A percentile compares a stretch with the other conserved stretches of the same genome.
These are phyloP conservation scores for Vicia villosa DNA, from an alignment of 306 rosid genomes.

Conservation along the genomic window DNA sequence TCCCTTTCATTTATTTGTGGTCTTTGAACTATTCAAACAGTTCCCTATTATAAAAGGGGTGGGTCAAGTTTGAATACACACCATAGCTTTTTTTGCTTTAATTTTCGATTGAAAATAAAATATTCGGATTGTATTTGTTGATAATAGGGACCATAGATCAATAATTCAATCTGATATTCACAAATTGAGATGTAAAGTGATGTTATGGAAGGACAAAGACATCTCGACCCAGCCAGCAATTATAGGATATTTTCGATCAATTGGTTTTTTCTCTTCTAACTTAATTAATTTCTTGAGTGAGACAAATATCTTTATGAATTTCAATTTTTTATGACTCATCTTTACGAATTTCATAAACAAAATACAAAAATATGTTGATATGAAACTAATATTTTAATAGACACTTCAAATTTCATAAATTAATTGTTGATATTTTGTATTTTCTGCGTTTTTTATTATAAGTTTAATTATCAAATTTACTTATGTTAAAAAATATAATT, in stretches of 20 bases:
- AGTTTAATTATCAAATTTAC: too few relatives aligned
- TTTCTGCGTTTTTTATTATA: too few relatives aligned
- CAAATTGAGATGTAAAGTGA: background rate
- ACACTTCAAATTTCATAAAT: too few relatives aligned
- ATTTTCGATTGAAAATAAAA: background rate
- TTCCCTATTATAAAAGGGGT: background rate
- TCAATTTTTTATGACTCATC: too few relatives aligned
- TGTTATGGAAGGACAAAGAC: background rate
- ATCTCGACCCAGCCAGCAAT: background rate
- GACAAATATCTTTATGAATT: too few relatives aligned
- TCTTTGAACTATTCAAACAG: background rate
- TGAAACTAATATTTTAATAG: too few relatives aligned
- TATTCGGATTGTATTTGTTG: background rate
- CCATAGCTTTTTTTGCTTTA: constrained; percentile 1
- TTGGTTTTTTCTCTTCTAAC: background rate
- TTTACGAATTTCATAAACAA: too few relatives aligned
- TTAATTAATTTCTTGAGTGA: too few relatives aligned
- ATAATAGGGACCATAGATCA: constrained; percentile 2
- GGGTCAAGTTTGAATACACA: background rate
- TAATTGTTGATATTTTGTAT: too few relatives aligned
- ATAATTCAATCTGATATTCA: constrained; percentile 2
- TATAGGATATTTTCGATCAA: background rate
- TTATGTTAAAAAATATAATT: too few relatives aligned
- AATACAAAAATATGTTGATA: too few relatives aligned
- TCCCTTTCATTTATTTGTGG: background rate